Conservation (phyloP, 2,329 filamentous ascomycete species). For the Alternaria longipes region DNA sequence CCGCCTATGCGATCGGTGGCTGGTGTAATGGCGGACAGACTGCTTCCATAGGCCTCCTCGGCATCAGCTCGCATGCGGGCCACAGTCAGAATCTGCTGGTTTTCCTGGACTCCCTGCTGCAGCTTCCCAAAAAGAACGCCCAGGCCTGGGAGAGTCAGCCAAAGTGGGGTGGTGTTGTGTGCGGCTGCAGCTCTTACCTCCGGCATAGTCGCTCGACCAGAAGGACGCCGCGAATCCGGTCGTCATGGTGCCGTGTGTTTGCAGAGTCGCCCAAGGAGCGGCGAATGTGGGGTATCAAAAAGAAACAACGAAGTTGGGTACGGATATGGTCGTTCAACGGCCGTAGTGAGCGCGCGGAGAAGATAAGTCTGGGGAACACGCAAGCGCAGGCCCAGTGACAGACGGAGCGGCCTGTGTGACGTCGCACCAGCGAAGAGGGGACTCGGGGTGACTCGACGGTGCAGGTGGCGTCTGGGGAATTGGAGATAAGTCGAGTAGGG, state of each 20-base stretch:
- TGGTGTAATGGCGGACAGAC: constrained; percentile 81
- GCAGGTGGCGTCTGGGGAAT: background rate
- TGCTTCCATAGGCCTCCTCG: constrained; percentile 86
- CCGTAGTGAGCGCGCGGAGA: constrained; percentile 40
- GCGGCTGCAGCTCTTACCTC: constrained; percentile 70
- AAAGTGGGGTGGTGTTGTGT: constrained; percentile 9
- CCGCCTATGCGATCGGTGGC: constrained; percentile 82
- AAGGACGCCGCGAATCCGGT: constrained; percentile 88
- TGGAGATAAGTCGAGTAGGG: background rate
- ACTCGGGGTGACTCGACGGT: constrained; percentile 16
- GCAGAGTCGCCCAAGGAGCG: constrained; percentile 23
- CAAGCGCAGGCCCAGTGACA: constrained; percentile 26
- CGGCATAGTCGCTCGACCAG: constrained; percentile 97
- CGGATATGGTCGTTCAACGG: constrained; percentile 18
- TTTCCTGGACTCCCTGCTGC: constrained; percentile 93
- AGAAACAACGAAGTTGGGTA: constrained; percentile 12
- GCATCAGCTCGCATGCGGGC: constrained; percentile 95
- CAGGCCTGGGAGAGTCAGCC: constrained; percentile 65
- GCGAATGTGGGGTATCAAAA: constrained; percentile 22
- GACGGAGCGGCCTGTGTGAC: constrained; percentile 9
- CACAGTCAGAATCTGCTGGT: constrained; percentile 90
- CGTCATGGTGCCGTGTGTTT: constrained; percentile 37
- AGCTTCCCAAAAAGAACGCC: constrained; percentile 96
- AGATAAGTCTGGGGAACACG: constrained; percentile 38
- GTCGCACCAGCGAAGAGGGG: constrained; percentile 16